These are phyloP conservation scores for Stephanodiscus triporus DNA, from an alignment of 108 stramenopile species.

Conservation along the genomic window DNA sequence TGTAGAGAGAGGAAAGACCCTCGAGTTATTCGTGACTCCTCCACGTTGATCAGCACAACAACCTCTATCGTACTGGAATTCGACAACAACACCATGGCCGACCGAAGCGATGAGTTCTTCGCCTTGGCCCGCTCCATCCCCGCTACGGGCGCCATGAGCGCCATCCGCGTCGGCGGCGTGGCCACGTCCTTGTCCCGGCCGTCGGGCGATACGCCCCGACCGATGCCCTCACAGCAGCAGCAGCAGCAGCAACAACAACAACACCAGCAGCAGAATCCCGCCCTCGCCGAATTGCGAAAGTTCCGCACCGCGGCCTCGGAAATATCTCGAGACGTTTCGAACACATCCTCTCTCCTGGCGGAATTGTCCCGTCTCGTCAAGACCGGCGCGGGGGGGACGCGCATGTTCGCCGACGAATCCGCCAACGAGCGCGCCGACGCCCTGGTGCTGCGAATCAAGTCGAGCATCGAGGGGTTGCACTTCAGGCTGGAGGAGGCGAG, in stretches of 20 bases:
- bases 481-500: slow-evolving; percentile 74
- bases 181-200: not conserved
- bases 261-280: slow-evolving; percentile 27
- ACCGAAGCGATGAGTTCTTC: slow-evolving; percentile 79
- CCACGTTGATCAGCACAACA: no score
- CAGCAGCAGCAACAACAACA: slow-evolving; percentile 20
- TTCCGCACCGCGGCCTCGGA: slow-evolving; percentile 79
- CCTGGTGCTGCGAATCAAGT: slow-evolving; percentile 78
- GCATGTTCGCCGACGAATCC: slow-evolving; percentile 72
- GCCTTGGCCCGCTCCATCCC: slow-evolving; percentile 62
- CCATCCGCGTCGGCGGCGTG: slow-evolving; percentile 34
- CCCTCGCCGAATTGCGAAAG: slow-evolving; percentile 58
- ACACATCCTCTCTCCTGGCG: slow-evolving; percentile 66
- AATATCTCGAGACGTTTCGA: slow-evolving; percentile 78
- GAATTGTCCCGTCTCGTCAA: slow-evolving; percentile 77
- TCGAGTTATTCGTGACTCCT: no score
- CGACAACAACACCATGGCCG: slow-evolving; percentile 67
- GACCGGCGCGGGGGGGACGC: slow-evolving; percentile 55
- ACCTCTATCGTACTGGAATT: no score
- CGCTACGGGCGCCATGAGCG: slow-evolving; percentile 44
- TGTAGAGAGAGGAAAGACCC: no score
- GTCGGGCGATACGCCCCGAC: slow-evolving; percentile 7
- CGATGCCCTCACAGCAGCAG: not conserved
- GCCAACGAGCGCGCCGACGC: slow-evolving; percentile 65
- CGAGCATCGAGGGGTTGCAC: slow-evolving; percentile 76